phyloP scores from a whole-genome alignment of 78 protist species.

The Protostelium mycophagum region DNA sequence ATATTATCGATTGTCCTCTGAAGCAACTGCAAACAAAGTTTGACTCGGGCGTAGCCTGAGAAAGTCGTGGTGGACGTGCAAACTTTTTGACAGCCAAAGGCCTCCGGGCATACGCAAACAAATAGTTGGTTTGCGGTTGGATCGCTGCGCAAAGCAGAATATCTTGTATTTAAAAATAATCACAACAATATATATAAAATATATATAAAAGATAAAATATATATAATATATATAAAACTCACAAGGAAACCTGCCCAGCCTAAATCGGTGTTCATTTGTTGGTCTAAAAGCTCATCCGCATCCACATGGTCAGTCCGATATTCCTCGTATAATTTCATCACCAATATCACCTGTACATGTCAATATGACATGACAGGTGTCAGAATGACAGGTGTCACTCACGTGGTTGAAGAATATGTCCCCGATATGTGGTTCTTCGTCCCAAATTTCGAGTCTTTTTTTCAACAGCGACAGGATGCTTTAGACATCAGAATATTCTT shows the following conservation, averaged over 20 bases:
- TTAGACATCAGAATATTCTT: too few species aligned
- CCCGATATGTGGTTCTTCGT: background rate
- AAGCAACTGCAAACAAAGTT: too few species aligned
- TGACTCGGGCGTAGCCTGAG: too few species aligned
- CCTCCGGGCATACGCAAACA: too few species aligned
- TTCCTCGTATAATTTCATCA: background rate
- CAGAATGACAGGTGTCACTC: background rate
- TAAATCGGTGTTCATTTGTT: background rate
- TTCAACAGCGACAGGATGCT: background rate
- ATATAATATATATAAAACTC: background rate
- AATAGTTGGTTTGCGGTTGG: too few species aligned
- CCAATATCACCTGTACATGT: background rate
- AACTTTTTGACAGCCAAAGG: too few species aligned
- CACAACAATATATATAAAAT: too few species aligned
- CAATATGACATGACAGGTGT: background rate
- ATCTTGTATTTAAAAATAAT: too few species aligned
- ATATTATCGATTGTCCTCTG: too few species aligned
- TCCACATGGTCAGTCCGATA: background rate
- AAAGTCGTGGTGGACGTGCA: too few species aligned
- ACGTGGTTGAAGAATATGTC: background rate
- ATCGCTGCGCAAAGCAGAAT: too few species aligned
- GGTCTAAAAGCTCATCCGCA: background rate
- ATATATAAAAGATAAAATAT: too few species aligned
- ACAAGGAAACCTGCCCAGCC: background rate
- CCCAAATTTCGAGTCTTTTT: background rate